Evolutionary conservation across 2,329 filamentous ascomycete species (phyloP).

Genomic region (Incumbomyces delicatus): DNA sequence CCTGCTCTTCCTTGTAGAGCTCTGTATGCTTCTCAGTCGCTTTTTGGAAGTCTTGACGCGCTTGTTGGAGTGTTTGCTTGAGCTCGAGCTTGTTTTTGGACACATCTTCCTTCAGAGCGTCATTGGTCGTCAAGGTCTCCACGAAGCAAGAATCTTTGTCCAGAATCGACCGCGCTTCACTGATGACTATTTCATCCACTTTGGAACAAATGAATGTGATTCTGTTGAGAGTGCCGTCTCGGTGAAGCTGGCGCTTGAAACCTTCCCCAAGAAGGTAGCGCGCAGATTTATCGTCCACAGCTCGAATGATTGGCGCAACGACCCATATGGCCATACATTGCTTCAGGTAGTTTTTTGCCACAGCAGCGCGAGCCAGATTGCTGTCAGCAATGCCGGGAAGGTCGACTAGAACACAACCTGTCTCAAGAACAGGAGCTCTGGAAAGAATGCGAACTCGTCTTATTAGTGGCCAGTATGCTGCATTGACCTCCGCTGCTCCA

Average conservation of each 20-base stretch:
- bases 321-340: slow-evolving; percentile 52
- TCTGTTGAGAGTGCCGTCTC: slow-evolving; percentile 44
- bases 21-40: background rate
- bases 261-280: slow-evolving; percentile 46
- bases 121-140: slow-evolving; percentile 28
- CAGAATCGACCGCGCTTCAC: slow-evolving; percentile 35
- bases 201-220: slow-evolving; percentile 56
- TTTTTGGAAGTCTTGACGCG: background rate
- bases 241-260: slow-evolving; percentile 51
- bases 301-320: slow-evolving; percentile 51
- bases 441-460: slow-evolving; percentile 38
- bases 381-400: slow-evolving; percentile 51
- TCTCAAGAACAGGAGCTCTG: slow-evolving; percentile 42
- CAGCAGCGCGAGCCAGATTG: slow-evolving; percentile 49
- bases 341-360: slow-evolving; percentile 51
- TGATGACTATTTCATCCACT: slow-evolving; percentile 50
- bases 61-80: background rate
- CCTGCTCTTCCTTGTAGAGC: background rate
- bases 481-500: slow-evolving; percentile 25
- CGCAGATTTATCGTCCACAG: slow-evolving; percentile 51
- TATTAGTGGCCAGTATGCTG: slow-evolving; percentile 34
- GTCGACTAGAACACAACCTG: slow-evolving; percentile 48
- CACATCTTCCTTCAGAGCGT: background rate
- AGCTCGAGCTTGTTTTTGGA: background rate
- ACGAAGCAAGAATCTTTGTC: slow-evolving; percentile 46